phyloP scores from a whole-genome alignment of 768 basidiomycete genomes.

The Kondoa malvinella region DNA sequence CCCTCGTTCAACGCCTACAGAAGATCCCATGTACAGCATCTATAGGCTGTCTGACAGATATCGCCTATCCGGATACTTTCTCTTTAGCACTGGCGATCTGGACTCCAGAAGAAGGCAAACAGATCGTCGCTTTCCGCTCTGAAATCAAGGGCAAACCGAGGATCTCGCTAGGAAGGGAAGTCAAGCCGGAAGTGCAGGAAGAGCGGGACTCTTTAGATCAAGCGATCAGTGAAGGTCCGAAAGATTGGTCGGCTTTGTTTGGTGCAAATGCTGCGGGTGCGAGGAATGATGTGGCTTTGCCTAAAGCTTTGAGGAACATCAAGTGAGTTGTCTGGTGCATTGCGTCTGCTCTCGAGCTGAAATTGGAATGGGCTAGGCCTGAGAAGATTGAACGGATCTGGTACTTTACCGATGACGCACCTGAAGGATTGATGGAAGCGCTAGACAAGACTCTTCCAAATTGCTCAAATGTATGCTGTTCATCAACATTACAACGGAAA shows the following conservation, averaged over 20 bases:
- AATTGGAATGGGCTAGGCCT: no score
- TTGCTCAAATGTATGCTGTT: slow-evolving; percentile 1
- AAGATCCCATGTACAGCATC: background rate
- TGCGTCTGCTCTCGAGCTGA: no score
- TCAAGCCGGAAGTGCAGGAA: slow-evolving; percentile 9
- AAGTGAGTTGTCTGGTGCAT: background rate
- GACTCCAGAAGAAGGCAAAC: background rate
- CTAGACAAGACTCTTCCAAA: slow-evolving; percentile 9
- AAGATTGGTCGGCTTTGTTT: background rate
- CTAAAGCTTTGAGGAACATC: background rate
- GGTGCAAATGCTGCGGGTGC: background rate
- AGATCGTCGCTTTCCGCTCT: slow-evolving; percentile 12
- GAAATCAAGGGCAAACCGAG: slow-evolving; percentile 12
- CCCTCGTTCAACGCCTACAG: background rate
- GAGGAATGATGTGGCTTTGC: background rate
- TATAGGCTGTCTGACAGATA: slow-evolving; percentile 4
- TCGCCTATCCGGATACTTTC: background rate
- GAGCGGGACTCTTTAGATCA: background rate
- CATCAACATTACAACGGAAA: background rate
- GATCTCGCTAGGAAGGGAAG: slow-evolving; percentile 15
- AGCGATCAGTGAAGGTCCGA: background rate
- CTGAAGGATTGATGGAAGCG: slow-evolving; percentile 14
- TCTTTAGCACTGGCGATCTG: background rate
- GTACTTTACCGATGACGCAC: slow-evolving; percentile 15
- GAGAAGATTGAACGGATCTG: slow-evolving; percentile 2